Evolutionary conservation across 148 eudicot genomes (phyloP), one percentile per base, ranked within the genome.

Genomic region (Chenopodium quinoa): DNA sequence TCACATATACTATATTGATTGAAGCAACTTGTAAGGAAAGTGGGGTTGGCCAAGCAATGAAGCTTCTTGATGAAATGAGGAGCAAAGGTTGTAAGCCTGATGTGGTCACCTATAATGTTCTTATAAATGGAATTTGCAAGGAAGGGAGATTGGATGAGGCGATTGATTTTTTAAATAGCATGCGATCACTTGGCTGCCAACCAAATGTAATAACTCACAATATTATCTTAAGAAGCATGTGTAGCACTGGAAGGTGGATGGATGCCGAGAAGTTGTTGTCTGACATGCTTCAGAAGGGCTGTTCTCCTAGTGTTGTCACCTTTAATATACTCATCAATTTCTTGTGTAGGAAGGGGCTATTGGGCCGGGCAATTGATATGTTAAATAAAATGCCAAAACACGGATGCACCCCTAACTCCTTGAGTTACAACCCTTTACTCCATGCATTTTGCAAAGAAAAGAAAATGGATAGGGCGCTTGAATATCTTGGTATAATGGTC

Each of bases 31-130:
- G 96, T 75, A 91, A 85, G 86, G 92, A 85, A 40, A 85, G 87
- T 72, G 96, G 96, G 63, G 96, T 92, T 82, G 89, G 79, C 31
- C 87, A 89, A 79, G 96, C 91, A 7, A 88, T 90, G 96, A 88
- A 91, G 87, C 91, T 92, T 75, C 65, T 92, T 3, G 93, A 89
- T 83, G 96, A 92, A 86, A 92, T 92, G 96, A 88, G 87, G 84
- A 89, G 78, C 62, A 92, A 84, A 84, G 93, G 96, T 22, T 91
- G 96, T 85, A 85, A 87, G 47, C 93, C 92, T 2, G 92, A 92
- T 84, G 89, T 91, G 75, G 91, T 92, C 66, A 92, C 93, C 73
- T 92, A 89, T 76, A 92, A 91, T 81, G 96, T 92, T 40, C 91
- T 92, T 72, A 85, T 92, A 37, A 89, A 91, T 68, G 96, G 93